phyloP scores from a whole-genome alignment of 202 grass and related monocot genomes.

The Elaeis oleifera region DNA sequence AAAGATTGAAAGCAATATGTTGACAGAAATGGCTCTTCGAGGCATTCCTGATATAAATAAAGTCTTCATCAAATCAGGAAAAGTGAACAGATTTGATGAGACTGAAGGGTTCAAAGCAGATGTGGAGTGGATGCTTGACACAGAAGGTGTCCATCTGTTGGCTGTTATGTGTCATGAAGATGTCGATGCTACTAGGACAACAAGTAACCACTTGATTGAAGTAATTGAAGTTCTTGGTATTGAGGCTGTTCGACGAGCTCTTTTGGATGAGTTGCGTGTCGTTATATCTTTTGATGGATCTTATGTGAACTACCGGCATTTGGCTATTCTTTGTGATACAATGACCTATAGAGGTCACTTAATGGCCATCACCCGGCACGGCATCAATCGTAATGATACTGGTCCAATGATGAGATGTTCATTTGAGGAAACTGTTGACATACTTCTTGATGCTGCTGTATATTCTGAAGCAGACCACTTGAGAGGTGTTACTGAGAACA shows the following conservation, averaged over 20 bases:
- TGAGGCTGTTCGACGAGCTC: conserved; percentile 76
- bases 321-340: conserved; percentile 93
- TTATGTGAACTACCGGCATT: conserved; percentile 87
- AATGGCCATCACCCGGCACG: conserved; percentile 90
- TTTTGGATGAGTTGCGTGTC: conserved; percentile 72
- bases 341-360: conserved; percentile 95
- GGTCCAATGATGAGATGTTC: conserved; percentile 91
- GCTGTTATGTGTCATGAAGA: conserved; percentile 95
- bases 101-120: conserved; percentile 71
- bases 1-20: conserved; percentile 91
- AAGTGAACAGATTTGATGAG: conserved; percentile 64
- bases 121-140: conserved; percentile 94
- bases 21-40: conserved; percentile 93
- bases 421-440: conserved; percentile 88
- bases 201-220: conserved; percentile 94
- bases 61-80: conserved; percentile 86
- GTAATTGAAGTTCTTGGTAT: conserved; percentile 97
- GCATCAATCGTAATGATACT: conserved; percentile 90
- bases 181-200: conserved; percentile 89
- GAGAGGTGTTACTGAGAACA: conserved; percentile 93
- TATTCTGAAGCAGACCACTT: conserved; percentile 78
- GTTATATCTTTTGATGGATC: conserved; percentile 97
- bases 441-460: conserved; percentile 85
- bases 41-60: conserved; percentile 98
- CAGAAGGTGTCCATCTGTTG: conserved; percentile 91